Evolutionary conservation across 352 stramenopile genomes (phyloP).

Genomic region (Globisporangium irregulare): DNA sequence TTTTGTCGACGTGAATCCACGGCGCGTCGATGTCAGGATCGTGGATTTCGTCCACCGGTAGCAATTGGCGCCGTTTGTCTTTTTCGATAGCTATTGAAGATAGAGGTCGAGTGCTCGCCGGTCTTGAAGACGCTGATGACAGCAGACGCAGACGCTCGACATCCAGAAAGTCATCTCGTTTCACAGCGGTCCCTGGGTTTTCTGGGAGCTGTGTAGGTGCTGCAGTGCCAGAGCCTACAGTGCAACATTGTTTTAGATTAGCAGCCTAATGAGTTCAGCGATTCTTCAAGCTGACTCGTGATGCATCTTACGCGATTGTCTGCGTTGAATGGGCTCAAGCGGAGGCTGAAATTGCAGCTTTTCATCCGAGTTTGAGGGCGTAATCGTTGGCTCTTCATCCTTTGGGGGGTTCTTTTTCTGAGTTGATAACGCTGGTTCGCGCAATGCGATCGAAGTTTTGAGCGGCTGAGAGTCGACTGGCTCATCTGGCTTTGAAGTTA

Average conservation of each 20-base stretch:
- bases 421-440: background rate
- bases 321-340: background rate
- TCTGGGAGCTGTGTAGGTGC: background rate
- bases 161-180: slow-evolving; percentile 25
- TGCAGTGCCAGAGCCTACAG: background rate
- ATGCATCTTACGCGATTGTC: slow-evolving; percentile 4
- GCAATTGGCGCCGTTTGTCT: slow-evolving; percentile 22
- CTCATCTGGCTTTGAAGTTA: background rate
- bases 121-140: slow-evolving; percentile 28
- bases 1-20: slow-evolving; percentile 46
- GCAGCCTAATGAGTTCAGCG: background rate
- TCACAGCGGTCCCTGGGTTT: slow-evolving; percentile 8
- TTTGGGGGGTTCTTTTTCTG: background rate
- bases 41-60: slow-evolving; percentile 24
- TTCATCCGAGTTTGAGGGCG: slow-evolving; percentile 6
- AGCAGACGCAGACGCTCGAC: slow-evolving; percentile 31
- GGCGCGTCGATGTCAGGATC: slow-evolving; percentile 6
- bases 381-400: background rate
- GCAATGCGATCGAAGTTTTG: background rate
- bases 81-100: slow-evolving; percentile 20
- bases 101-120: slow-evolving; percentile 24
- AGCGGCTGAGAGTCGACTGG: background rate
- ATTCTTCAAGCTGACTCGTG: background rate
- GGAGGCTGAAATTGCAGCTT: background rate
- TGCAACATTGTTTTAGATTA: background rate